A percentile compares a stretch with the other conserved stretches of the same genome.
Conservation (phyloP, 495 filamentous ascomycete genomes). For the Peziza echinospora region DNA sequence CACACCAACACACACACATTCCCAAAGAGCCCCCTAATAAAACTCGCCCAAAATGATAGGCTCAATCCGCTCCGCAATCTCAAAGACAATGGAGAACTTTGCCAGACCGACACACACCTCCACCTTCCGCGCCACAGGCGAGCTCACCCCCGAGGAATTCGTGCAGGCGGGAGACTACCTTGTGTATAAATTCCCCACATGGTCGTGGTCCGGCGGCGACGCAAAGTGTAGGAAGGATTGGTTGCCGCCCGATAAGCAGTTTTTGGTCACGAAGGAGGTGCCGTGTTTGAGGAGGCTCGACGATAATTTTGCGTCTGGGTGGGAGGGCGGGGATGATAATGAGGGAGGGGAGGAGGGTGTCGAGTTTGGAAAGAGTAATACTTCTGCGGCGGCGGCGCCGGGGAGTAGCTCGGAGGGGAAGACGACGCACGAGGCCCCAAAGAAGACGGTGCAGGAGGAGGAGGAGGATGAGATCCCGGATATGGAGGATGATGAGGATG, state of each 20-base stretch:
- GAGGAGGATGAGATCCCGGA: slow-evolving; percentile 82
- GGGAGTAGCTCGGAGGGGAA: slow-evolving; percentile 37
- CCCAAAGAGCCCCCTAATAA: too few species aligned
- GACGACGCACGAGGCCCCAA: slow-evolving; percentile 55
- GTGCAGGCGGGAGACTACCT: slow-evolving; percentile 90
- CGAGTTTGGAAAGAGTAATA: background rate
- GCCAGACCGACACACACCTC: slow-evolving; percentile 73
- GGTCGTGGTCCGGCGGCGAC: slow-evolving; percentile 82
- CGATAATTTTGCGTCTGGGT: slow-evolving; percentile 56
- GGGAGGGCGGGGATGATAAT: slow-evolving; percentile 32
- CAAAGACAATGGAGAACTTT: slow-evolving; percentile 69
- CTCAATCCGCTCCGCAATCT: slow-evolving; percentile 52
- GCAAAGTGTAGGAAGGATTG: slow-evolving; percentile 54
- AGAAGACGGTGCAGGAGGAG: slow-evolving; percentile 46
- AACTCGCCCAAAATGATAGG: slow-evolving; percentile 21
- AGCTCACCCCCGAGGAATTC: slow-evolving; percentile 97
- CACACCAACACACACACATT: too few species aligned
- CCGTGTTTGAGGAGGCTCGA: slow-evolving; percentile 81
- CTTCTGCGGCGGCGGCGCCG: background rate
- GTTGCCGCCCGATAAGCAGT: slow-evolving; percentile 83
- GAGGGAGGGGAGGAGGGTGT: slow-evolving; percentile 58
- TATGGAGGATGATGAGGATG: slow-evolving; percentile 94
- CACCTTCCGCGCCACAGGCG: slow-evolving; percentile 77
- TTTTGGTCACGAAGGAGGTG: slow-evolving; percentile 78
- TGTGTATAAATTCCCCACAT: slow-evolving; percentile 96